Evolutionary conservation across 208 protist species (phyloP), one percentile per base, ranked within the genome.

Genomic region (Acanthamoeba quina): DNA sequence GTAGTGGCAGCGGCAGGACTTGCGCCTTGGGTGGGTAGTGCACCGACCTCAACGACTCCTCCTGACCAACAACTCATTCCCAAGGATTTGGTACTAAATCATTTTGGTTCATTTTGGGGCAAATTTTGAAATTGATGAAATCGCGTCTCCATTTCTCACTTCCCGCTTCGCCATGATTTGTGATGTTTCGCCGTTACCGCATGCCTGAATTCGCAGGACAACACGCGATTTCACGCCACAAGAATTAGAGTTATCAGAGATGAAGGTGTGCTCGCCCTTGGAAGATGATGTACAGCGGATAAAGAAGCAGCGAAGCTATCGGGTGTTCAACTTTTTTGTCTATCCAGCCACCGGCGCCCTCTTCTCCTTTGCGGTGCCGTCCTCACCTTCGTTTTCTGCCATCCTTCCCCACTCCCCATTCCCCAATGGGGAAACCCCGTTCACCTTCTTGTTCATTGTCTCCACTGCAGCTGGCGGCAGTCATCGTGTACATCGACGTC

Each of bases 201-300:
- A 11, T 47, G 44, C 47, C 47, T 62, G 21, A 62, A 62, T n/a
- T 62, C 21, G 21, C 56, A 62, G 26, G 21, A 5, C 2, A 62
- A 6, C 26, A 24, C 19, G 56, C 9, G 56, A 64, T 49, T 49
- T 49, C 47, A 49, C 47, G 47, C 47, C 47, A 15, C 47, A 49
- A 49, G 47, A 49, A 49, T 49, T 15, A 58, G 19, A 56, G 19
- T 0, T 0, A 70, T 5, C 0, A 70, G 26, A 34, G 26, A 72
- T 72, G 64, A 72, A 34, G 72, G 11, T 58, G n/a, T 85, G 76
- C 47, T 85, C 76, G 13, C 76, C 76, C 19, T n/a, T 58, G 44
- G 76, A 85, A 26, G 76, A 85, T 9, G 76, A 85, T 31, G 76
- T 85, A 19, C 47, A 85, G n/a, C n/a, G 19, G 7, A 85, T 85